phyloP scores from a whole-genome alignment of 805 yeast species.

The Sugiyamaella marilandica region DNA sequence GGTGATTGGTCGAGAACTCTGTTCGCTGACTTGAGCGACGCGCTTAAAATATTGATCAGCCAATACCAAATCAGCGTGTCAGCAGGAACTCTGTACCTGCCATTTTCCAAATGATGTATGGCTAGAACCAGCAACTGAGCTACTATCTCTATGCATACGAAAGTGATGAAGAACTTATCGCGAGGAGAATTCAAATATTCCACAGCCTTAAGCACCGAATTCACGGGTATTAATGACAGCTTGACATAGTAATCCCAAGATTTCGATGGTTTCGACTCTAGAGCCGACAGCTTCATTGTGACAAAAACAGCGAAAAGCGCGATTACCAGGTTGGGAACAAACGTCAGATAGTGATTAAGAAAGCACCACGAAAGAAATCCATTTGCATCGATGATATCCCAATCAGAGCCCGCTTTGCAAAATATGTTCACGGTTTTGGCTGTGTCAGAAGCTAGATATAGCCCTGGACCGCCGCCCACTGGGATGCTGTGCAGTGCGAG shows the following conservation, averaged over 20 bases:
- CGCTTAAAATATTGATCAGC: conserved; percentile 2
- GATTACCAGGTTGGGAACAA: conserved; percentile 7
- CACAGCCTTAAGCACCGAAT: neutral
- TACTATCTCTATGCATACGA: neutral
- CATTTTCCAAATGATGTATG: conserved; percentile 8
- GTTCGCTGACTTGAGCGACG: neutral
- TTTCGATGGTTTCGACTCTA: neutral
- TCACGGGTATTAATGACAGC: neutral
- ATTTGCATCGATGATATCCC: conserved; percentile 4
- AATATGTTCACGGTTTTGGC: neutral
- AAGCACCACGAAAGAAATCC: conserved; percentile 15
- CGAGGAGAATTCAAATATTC: neutral
- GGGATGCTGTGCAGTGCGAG: neutral
- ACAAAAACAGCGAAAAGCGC: neutral
- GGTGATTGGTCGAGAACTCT: neutral
- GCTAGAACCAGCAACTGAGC: neutral
- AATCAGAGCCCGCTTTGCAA: neutral
- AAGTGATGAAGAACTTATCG: neutral
- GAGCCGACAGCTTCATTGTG: neutral
- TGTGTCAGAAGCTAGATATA: neutral
- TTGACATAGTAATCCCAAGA: conserved; percentile 13
- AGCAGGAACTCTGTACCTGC: conserved; percentile 3
- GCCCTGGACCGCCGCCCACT: neutral
- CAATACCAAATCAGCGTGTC: conserved; percentile 10
- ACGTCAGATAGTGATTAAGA: conserved; percentile 9